phyloP scores from a whole-genome alignment of 805 yeast species.

The Myxozyma geophila region DNA sequence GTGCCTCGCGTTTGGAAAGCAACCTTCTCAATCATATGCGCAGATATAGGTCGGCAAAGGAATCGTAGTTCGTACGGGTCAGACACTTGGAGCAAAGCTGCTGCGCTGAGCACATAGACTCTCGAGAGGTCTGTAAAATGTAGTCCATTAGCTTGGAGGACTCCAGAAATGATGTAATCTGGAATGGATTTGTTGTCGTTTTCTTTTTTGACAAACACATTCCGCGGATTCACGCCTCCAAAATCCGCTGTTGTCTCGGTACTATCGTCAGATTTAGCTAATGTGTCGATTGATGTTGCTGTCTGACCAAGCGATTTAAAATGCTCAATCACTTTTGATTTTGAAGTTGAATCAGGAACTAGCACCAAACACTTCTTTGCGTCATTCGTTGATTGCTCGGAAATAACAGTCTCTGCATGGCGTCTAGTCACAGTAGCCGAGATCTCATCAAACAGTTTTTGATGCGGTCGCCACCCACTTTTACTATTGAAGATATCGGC shows the following conservation, averaged over 20 bases:
- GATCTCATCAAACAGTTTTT: background rate
- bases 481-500: no score
- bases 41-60: conserved; percentile 5
- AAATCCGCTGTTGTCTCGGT: background rate
- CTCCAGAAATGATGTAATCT: conserved; percentile 23
- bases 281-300: background rate
- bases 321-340: conserved; percentile 6
- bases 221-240: conserved; percentile 14
- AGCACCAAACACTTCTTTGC: conserved; percentile 21
- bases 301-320: conserved; percentile 1
- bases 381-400: background rate
- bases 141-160: conserved; percentile 26
- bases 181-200: conserved; percentile 9
- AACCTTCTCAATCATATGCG: conserved; percentile 10
- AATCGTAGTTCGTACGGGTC: conserved; percentile 9
- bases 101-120: conserved; percentile 27
- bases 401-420: conserved; percentile 7
- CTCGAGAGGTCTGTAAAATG: conserved; percentile 30
- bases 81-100: conserved; percentile 7
- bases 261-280: background rate
- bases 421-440: conserved; percentile 8
- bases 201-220: conserved; percentile 4
- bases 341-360: conserved; percentile 23
- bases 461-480: background rate
- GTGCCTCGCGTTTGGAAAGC: conserved; percentile 6